Evolutionary conservation across 768 basidiomycete species (phyloP), one percentile per base, ranked within the genome.

Genomic region (Leccinum incarnatum): DNA sequence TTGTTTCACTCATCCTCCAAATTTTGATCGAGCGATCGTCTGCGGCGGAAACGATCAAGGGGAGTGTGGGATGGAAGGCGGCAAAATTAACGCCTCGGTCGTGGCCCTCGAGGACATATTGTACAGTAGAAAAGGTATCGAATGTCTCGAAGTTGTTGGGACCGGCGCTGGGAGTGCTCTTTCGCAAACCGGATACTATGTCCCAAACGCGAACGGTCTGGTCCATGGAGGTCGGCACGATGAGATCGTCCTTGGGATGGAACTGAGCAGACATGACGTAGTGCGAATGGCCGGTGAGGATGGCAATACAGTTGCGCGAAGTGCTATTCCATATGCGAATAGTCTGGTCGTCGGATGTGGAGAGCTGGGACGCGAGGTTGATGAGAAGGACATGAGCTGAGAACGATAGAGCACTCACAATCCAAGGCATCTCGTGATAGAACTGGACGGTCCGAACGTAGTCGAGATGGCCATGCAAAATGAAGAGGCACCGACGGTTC

Each of bases 251-350:
- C 74, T 97, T 98, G 34, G 96, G 95, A 75, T 99, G 97, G 79
- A 98, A 98, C 70, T 93, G 91, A 34, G 94, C 97, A 42, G 93
- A 97, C 94, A 96, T 96, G 77, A 99, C 93, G 74, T 98, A 99
- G 82, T 99, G 97, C 10, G 97, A 98, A 74, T 99, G 97, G 15
- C 97, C 97, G 1, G 97, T 99, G 48, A 99, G 86, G 63, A 98
- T 95, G 48, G 97, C 96, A 64, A 99, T 97, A 76, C 96, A 98
- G 69, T 95, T 94, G 63, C 97, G 83, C 29, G 92, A 94, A 32
- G 95, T 97, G 81, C 95, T 98, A 80, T 98, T 98, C 97, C 97
- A 98, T 77, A 99, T 95, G 54, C 97, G 88, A 76, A 99, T 98
- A 10, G 97, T 99, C 78, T 99, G 97, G 78, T 99, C 97, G 71